Base-by-base conservation (phyloP, 2,329 filamentous ascomycete genomes). In the Arthrobotrys iridis region DNA sequence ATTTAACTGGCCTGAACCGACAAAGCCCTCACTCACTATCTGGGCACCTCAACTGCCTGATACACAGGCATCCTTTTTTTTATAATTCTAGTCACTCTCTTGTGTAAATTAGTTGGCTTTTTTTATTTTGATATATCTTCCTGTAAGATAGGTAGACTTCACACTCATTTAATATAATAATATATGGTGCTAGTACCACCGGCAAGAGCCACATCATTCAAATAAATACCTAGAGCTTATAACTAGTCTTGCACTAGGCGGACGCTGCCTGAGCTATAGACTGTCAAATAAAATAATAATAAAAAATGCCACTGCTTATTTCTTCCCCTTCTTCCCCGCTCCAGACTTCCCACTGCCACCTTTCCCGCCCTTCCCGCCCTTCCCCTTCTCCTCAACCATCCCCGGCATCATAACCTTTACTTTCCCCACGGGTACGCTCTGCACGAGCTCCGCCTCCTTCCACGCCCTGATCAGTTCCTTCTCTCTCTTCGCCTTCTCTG, bases 351-450 rank as follows among this genome's bases (percentile, higher is more conserved):
- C 59, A 13, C 45, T 48, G 4, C 43, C 18, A 20, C 58, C 48
- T 15, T 45, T 45, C 1, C 60, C 57, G 10, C 55, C 26, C 48
- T 73, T 73, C 15, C 68, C 68, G 4, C 60, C 37, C 28, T 68
- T 63, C 26, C 71, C 62, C 18, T 63, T 75, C 11, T 68, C 71
- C 2, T 67, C 62, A 20, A 26, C 6, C 58, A 63, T 30, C 3
- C 71, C 71, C 6, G 71, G 62, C 62, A 68, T 68, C 71, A 75
- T 75, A 6, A 75, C 26, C n/a, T 75, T 75, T 22, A 75, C 64
- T 28, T 68, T 75, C 1, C 62, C 64, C 1, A 75, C 71, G n/a
- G 71, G 71, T 10, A 75, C 71, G 11, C 45, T 22, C 18, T 75
- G 71, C 37, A 68, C 71, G 15, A 75, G 37, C 20, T 75, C 71